Percentiles rank a stretch among this genome's conserved stretches.
phyloP scores from a whole-genome alignment of 2,329 filamentous ascomycete species.

The Fonsecaea pedrosoi region DNA sequence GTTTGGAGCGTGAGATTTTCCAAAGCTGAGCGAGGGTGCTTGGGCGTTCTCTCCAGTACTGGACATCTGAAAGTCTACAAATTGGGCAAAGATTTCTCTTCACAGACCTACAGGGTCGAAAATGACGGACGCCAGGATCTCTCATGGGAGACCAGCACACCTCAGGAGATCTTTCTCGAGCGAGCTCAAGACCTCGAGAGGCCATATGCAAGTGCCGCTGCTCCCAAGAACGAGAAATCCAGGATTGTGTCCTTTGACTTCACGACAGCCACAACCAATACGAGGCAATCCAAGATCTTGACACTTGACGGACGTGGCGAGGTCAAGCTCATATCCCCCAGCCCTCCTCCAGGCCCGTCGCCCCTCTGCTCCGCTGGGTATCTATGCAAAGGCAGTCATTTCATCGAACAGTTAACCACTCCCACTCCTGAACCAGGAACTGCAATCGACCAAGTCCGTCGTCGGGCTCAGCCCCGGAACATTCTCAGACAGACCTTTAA shows the following conservation, averaged over 20 bases:
- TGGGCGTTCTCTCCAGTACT: conserved; percentile 65
- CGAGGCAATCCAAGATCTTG: conserved; percentile 59
- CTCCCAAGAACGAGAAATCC: conserved; percentile 53
- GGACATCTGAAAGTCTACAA: conserved; percentile 66
- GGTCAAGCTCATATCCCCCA: conserved; percentile 55
- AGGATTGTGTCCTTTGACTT: conserved; percentile 68
- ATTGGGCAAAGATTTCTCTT: conserved; percentile 58
- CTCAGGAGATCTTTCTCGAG: conserved; percentile 55
- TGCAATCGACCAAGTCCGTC: conserved; percentile 24
- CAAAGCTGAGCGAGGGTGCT: conserved; percentile 62
- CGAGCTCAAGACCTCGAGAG: conserved; percentile 52
- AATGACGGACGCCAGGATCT: conserved; percentile 42
- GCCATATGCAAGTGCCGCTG: conserved; percentile 55
- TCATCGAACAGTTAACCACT: conserved; percentile 4
- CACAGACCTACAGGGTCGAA: conserved; percentile 48
- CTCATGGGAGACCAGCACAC: conserved; percentile 49
- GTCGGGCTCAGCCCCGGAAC: conserved; percentile 32
- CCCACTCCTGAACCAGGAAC: conserved; percentile 4
- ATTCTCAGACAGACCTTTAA: conserved; percentile 28
- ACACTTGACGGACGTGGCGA: conserved; percentile 60
- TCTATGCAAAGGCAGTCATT: conserved; percentile 27
- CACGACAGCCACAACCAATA: conserved; percentile 54
- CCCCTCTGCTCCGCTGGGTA: conserved; percentile 29
- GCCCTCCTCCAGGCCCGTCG: conserved; percentile 25
- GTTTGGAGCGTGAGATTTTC: conserved; percentile 70